Percentiles rank a stretch among this genome's conserved stretches.
Conservation (phyloP, 1,284 basidiomycete genomes). For the Xerocomus nothofagi region DNA sequence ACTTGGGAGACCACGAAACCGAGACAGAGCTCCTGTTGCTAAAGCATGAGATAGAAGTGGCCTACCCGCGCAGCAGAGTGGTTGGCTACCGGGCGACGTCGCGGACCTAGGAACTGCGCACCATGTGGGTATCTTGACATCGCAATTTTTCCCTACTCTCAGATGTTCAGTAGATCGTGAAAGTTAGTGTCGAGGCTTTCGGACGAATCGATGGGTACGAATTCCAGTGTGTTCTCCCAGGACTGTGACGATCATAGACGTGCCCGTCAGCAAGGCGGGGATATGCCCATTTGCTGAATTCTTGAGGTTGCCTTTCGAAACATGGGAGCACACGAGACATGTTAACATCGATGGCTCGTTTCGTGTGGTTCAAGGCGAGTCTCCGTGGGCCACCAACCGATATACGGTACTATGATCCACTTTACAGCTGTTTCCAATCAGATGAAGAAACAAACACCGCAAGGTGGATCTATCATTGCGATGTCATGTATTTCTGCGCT, state of each 20-base stretch:
- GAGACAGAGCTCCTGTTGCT: slow-evolving; percentile 49
- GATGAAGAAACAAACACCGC: slow-evolving; percentile 70
- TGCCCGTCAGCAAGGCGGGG: slow-evolving; percentile 72
- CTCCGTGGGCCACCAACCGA: neutral
- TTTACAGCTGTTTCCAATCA: slow-evolving; percentile 55
- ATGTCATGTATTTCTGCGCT: slow-evolving; percentile 66
- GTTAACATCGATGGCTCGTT: slow-evolving; percentile 82
- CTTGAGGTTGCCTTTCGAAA: slow-evolving; percentile 68
- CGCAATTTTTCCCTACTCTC: neutral
- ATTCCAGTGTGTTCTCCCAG: neutral
- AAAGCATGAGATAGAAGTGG: slow-evolving; percentile 45
- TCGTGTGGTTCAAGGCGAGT: slow-evolving; percentile 66
- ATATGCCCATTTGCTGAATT: slow-evolving; percentile 83
- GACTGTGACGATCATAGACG: slow-evolving; percentile 32
- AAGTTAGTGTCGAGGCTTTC: slow-evolving; percentile 47
- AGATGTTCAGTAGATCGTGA: slow-evolving; percentile 51
- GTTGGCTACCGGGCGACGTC: slow-evolving; percentile 66
- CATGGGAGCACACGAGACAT: slow-evolving; percentile 69
- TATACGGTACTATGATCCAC: neutral
- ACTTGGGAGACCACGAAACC: slow-evolving; percentile 63
- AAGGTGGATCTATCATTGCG: slow-evolving; percentile 75
- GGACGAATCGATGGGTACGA: slow-evolving; percentile 55
- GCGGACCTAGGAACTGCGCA: slow-evolving; percentile 58
- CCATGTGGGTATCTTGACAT: slow-evolving; percentile 40
- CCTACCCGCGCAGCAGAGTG: slow-evolving; percentile 33